Percentiles rank a stretch among this genome's conserved stretches.
Conservation (phyloP, 2,329 filamentous ascomycete genomes). For the Claviceps paspali region DNA sequence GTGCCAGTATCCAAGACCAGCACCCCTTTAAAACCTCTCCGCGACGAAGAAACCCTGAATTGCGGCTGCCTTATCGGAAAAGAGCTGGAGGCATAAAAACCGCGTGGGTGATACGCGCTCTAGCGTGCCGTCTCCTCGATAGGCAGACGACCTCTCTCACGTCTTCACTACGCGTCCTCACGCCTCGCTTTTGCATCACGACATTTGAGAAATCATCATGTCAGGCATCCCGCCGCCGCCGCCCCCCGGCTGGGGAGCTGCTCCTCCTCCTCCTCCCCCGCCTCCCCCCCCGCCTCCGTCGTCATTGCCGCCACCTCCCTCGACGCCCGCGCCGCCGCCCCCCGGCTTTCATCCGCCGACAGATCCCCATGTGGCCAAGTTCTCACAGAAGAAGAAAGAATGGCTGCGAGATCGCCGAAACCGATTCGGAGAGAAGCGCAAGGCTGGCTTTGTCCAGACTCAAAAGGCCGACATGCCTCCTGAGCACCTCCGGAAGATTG, state of each 20-base stretch:
- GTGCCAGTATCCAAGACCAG: slow-evolving; percentile 14
- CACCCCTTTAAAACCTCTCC: slow-evolving; percentile 8
- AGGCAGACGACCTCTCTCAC: slow-evolving; percentile 10
- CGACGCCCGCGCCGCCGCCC: slow-evolving; percentile 38
- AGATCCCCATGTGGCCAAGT: slow-evolving; percentile 80
- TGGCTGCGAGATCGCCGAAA: slow-evolving; percentile 87
- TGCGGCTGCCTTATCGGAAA: neutral
- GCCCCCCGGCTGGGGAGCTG: slow-evolving; percentile 39
- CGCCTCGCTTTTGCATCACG: slow-evolving; percentile 8
- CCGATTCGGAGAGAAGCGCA: slow-evolving; percentile 91
- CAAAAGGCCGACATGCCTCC: slow-evolving; percentile 98
- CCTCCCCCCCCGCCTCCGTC: slow-evolving; percentile 38
- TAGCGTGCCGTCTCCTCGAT: slow-evolving; percentile 18
- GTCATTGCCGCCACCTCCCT: slow-evolving; percentile 40
- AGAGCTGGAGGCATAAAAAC: slow-evolving; percentile 10
- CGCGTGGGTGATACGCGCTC: slow-evolving; percentile 21
- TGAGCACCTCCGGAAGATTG: slow-evolving; percentile 95
- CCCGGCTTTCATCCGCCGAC: slow-evolving; percentile 69
- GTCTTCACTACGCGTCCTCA: slow-evolving; percentile 15
- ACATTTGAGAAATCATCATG: slow-evolving; percentile 25
- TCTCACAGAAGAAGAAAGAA: slow-evolving; percentile 97
- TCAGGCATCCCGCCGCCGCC: slow-evolving; percentile 40
- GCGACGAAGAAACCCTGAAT: neutral
- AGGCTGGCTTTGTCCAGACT: slow-evolving; percentile 90
- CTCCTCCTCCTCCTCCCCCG: slow-evolving; percentile 42